Base-by-base conservation (phyloP, 2,329 filamentous ascomycete species). In the Lachnellula suecica region DNA sequence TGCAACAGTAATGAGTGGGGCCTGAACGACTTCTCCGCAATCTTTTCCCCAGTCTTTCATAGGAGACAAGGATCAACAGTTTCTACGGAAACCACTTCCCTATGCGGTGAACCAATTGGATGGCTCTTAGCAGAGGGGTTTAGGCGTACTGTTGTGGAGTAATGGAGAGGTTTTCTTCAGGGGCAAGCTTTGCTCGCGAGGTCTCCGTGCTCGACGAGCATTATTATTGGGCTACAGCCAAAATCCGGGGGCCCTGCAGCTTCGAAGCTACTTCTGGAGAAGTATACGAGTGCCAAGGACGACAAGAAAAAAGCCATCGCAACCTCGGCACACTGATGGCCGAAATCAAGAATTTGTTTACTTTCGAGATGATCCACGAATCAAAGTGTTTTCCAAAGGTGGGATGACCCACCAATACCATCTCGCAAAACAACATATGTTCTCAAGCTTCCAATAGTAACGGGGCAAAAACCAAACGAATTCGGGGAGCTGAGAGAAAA, bases 321-420 rank as follows among this genome's bases (percentile, higher is more conserved):
- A 13, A 22, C 19, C 20, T 44, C 42, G 42, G 42, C 10, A 10
- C 7, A 19, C n/a, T 22, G 11, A 2, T 40, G 8, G 11, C 37
- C 37, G 37, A 40, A 17, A 22, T 9, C 4, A n/a, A 22, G 17
- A 19, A 19, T 10, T 19, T n/a, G 8, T 11, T 8, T 15, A 8
- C 29, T 8, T 8, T 15, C 29, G 29, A 40, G 15, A 7, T 10
- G 17, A 44, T 22, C 42, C 42, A 15, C 42, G 42, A 44, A 44
- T 44, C 23, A 44, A 35, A 40, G 6, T 40, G n/a, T 15, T n/a
- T 10, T 20, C 4, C 11, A 40, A 51, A 24, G 44, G 48, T 51
- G 48, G 48, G 48, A 46, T 51, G 48, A 27, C 17, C 48, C 35
- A 40, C 42, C 31, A 40, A 51, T 29, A 11, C 24, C 24, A 17